Evolutionary conservation across 2,329 filamentous ascomycete species (phyloP), one percentile per base, ranked within the genome.

Genomic region (Fusarium avenaceum): DNA sequence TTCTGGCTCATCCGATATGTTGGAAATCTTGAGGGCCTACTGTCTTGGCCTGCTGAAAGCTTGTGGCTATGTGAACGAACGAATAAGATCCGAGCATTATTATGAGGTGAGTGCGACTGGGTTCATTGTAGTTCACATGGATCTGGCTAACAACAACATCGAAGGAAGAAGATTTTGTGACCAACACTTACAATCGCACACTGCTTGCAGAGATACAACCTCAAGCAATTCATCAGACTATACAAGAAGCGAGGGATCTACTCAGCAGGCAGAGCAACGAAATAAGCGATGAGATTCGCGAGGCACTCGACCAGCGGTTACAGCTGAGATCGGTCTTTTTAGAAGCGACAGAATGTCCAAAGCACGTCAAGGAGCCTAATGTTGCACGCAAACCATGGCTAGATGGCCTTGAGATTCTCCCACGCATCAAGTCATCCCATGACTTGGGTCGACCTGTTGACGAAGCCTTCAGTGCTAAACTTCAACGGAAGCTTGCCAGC

Each of bases 151-250:
- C 55, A 54, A 14, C 55, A 13, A 14, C 20, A 17, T 69, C 13
- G 7, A 30, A 95, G 90, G 96, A 99, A 80, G 96, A 99, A 79
- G 96, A 99, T 75, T 97, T 99, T 76, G 93, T 96, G 20, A 94
- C 93, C 8, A 94, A 97, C 77, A 92, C 94, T 0, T 98, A 96
- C 76, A 91, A 94, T 70, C 88, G 94, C 38, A 89, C 88, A 14
- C 82, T 99, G 1, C 84, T 98, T 8, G 87, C 89, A 26, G 80
- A 85, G 15, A 84, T 95, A 58, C 82, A 87, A 17, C 78, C 84
- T 4, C 80, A 83, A 7, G 82, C 85, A n/a, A 84, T 93, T 24
- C 80, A 84, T 42, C 78, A 81, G 10, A 76, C 85, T 26, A 78
- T 93, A 20, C 77, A 85, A 24, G 80, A 85, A 33, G 89, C 89